Conservation (phyloP, 2,329 filamentous ascomycete genomes). For the Thelonectria olida region DNA sequence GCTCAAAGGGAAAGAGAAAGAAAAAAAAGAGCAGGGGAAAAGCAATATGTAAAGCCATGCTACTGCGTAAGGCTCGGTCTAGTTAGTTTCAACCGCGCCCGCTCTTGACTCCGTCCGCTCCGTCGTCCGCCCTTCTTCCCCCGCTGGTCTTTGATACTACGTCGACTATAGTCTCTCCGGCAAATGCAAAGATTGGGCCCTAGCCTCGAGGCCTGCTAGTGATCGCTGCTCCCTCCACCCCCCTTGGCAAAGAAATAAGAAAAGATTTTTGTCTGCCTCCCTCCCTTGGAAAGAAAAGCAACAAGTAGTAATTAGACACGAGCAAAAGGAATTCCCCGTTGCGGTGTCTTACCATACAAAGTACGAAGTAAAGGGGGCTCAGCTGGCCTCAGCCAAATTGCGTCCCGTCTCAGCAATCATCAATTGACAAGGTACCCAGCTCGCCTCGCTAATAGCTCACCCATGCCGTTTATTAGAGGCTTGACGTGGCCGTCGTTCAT, state of each 20-base stretch:
- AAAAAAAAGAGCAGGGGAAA: background rate
- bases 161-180: no score
- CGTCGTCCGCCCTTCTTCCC: no score
- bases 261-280: background rate
- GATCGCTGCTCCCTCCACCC: background rate
- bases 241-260: constrained; percentile 10
- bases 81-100: no score
- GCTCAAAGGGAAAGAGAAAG: background rate
- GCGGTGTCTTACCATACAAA: no score
- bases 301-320: no score
- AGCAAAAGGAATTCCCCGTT: no score
- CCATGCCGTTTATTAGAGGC: constrained; percentile 1
- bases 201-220: background rate
- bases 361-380: no score
- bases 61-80: no score
- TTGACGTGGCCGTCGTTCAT: constrained; percentile 21
- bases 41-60: no score
- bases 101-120: no score
- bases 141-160: no score
- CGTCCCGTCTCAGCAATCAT: constrained; percentile 1
- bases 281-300: background rate
- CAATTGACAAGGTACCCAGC: background rate
- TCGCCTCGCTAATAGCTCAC: constrained; percentile 5
- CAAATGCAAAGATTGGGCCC: no score
- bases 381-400: background rate